Percentiles rank a stretch among this genome's conserved stretches.
Evolutionary conservation across 176 grass and related monocot genomes (phyloP).

Genomic region (Ensete glaucum): DNA sequence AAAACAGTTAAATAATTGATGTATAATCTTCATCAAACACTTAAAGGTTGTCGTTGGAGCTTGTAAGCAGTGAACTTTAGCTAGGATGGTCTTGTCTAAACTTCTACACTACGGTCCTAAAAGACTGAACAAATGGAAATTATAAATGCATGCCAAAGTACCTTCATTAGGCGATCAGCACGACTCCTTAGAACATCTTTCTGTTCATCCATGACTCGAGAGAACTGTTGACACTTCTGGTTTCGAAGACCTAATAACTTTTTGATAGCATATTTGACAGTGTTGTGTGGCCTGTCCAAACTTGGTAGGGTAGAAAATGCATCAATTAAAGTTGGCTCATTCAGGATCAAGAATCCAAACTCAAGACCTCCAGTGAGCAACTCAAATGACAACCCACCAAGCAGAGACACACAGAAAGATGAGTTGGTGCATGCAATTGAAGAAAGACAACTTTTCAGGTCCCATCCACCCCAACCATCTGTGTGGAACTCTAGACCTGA

Average conservation of each 20-base stretch:
- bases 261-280: constrained; percentile 68
- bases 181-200: constrained; percentile 47
- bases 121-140: neutral
- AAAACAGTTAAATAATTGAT: neutral
- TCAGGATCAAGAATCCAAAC: constrained; percentile 75
- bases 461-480: constrained; percentile 40
- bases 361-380: constrained; percentile 59
- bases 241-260: constrained; percentile 62
- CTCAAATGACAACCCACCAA: constrained; percentile 77
- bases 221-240: constrained; percentile 44
- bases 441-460: constrained; percentile 50
- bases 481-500: constrained; percentile 80
- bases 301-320: constrained; percentile 63
- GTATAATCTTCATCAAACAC: neutral
- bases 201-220: constrained; percentile 39
- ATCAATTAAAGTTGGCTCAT: constrained; percentile 46
- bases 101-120: neutral
- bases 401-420: constrained; percentile 45
- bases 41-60: neutral
- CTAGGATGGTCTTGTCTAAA: neutral
- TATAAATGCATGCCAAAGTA: constrained; percentile 5
- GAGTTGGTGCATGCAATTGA: constrained; percentile 26
- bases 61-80: neutral
- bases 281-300: constrained; percentile 63
- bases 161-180: constrained; percentile 40